Base-by-base conservation (phyloP, 768 basidiomycete species). In the Tricholoma saponaceum region DNA sequence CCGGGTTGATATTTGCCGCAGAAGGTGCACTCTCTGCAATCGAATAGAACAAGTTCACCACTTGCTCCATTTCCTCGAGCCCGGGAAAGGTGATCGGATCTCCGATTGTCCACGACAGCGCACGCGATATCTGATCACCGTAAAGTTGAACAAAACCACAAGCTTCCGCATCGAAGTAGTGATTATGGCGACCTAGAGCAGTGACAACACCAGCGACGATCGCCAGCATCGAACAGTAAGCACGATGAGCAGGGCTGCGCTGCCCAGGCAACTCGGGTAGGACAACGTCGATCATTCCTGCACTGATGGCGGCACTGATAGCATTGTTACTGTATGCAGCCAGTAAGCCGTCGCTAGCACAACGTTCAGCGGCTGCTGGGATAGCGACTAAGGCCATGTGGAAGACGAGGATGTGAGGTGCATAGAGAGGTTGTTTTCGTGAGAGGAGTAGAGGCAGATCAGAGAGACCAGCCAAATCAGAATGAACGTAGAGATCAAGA, bases 111-210 rank as follows among this genome's bases (percentile, higher is more conserved):
- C 95, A 96, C 4, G 85, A 84, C 23, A 97, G 73, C 1, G 90
- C 82, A 5, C 83, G 80, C 5, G 81, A 78, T 32, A 95, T 84
- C 67, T 97, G 95, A 43, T 86, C 83, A 2, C 89, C 87, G 62
- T 87, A 93, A 3, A 96, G 77, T 61, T 92, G 90, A 16, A 95
- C 82, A 64, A 97, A 87, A 0, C 90, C 92, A 52, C 90, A 85
- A 0, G 89, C 88, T 56, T 97, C 95, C 1, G 86, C 82, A 55
- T 91, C 86, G 67, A 97, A 91, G 69, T 83, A 92, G 64, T 85
- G 89, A 58, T 82, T 87, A 57, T 82, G 85, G 41, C 80, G 75
- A 52, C 86, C 83, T 14, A 89, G 68, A 5, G 86, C 75, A 2
- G 76, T 75, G 22, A 91, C 77, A 41, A 95, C 84, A 8, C 84